Evolutionary conservation across 148 eudicot species (phyloP).

Genomic region (Fagopyrum tataricum): DNA sequence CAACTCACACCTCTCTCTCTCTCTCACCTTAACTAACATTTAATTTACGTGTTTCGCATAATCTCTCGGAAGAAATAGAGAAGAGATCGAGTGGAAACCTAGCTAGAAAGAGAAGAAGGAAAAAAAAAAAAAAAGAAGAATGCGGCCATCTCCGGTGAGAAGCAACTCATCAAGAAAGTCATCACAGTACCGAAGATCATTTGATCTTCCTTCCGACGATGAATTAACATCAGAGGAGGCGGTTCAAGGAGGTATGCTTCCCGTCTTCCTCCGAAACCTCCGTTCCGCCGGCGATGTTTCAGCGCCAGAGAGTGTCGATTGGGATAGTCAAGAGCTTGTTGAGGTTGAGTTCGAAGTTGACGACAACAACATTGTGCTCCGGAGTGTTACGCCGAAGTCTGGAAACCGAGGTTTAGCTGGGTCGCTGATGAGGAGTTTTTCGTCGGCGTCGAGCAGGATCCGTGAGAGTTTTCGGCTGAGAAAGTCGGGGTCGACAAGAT

Average conservation of each 20-base stretch:
- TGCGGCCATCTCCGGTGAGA: conserved; percentile 10
- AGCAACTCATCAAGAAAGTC: neutral
- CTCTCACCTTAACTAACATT: neutral
- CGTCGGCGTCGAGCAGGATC: conserved; percentile 38
- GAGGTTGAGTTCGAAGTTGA: conserved; percentile 74
- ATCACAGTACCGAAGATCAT: conserved; percentile 2
- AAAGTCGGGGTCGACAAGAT: conserved; percentile 20
- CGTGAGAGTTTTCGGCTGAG: conserved; percentile 42
- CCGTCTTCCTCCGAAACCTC: neutral
- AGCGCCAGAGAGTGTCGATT: conserved; percentile 4
- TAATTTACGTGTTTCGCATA: neutral
- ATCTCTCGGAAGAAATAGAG: neutral
- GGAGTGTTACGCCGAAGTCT: conserved; percentile 55
- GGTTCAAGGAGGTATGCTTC: neutral
- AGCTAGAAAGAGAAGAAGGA: neutral
- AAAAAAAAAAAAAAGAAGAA: neutral
- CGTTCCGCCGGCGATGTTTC: neutral
- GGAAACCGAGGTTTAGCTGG: conserved; percentile 16
- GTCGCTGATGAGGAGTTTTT: conserved; percentile 39
- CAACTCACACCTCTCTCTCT: neutral
- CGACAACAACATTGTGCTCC: conserved; percentile 45
- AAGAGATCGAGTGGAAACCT: neutral
- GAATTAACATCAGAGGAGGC: neutral
- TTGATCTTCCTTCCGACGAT: conserved; percentile 6
- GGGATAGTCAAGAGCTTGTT: conserved; percentile 41